These are phyloP conservation scores for Sugiyamaella americana DNA, from an alignment of 805 yeast species.

Conservation along the genomic window DNA sequence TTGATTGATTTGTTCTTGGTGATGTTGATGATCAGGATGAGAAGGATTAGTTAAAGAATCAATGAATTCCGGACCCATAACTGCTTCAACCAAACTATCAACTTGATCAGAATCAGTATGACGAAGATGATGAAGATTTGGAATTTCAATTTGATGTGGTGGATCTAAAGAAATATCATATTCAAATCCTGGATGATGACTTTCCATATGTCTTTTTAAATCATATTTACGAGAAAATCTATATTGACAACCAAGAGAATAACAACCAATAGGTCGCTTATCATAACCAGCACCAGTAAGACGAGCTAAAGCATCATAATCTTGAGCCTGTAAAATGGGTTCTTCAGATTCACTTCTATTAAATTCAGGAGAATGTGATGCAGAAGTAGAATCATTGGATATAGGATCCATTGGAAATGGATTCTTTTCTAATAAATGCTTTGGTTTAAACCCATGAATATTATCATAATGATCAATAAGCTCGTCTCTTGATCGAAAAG, in stretches of 20 bases:
- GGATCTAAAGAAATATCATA: not conserved
- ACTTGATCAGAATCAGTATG: not conserved
- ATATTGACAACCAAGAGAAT: conserved; percentile 28
- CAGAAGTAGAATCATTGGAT: conserved; percentile 2
- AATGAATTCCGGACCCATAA: not conserved
- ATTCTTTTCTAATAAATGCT: conserved; percentile 9
- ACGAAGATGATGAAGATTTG: not conserved
- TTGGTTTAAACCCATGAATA: not conserved
- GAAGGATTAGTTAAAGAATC: not conserved
- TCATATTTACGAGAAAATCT: conserved; percentile 36
- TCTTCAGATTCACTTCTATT: not conserved
- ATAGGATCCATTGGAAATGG: conserved; percentile 2
- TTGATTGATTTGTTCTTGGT: not conserved
- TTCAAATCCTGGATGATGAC: conserved; percentile 10
- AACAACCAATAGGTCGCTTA: conserved; percentile 29
- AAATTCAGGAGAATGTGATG: not conserved
- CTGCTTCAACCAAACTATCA: not conserved
- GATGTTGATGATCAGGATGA: not conserved
- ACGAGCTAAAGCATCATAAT: conserved; percentile 2
- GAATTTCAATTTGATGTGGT: not conserved
- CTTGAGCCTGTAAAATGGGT: not conserved
- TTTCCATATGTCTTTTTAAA: conserved; percentile 31
- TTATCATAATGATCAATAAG: not conserved
- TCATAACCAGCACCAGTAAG: conserved; percentile 35
- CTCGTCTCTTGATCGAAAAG: not conserved